A percentile compares a stretch with the other conserved stretches of the same genome.
Conservation (phyloP, 1,139 yeast genomes). For the Nakaseomyces bracarensis region DNA sequence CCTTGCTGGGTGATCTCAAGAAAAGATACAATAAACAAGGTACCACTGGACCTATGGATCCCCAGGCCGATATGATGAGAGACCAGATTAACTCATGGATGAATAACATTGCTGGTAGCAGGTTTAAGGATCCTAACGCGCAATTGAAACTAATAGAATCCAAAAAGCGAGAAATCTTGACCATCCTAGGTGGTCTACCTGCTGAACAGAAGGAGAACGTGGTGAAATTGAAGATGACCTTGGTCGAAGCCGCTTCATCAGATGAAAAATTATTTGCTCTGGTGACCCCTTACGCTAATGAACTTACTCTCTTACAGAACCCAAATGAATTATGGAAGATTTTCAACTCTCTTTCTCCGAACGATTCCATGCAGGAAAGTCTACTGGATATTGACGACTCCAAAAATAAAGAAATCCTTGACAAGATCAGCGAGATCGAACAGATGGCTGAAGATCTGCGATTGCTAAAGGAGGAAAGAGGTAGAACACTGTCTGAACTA, state of each 20-base stretch:
- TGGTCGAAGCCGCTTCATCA: constrained; percentile 59
- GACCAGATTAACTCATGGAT: constrained; percentile 29
- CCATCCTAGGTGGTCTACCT: constrained; percentile 19
- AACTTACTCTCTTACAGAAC: constrained; percentile 33
- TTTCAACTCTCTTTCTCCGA: constrained; percentile 21
- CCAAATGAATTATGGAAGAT: constrained; percentile 31
- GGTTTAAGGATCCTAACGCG: constrained; percentile 24
- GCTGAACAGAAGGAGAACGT: constrained; percentile 25
- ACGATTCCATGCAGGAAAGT: constrained; percentile 34
- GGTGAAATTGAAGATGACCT: constrained; percentile 35
- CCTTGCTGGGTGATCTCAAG: constrained; percentile 50
- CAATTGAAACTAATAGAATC: constrained; percentile 24
- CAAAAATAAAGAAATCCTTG: constrained; percentile 29
- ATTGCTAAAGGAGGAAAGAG: constrained; percentile 52
- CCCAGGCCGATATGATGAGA: constrained; percentile 24
- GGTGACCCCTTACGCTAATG: constrained; percentile 33
- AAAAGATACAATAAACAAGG: constrained; percentile 19
- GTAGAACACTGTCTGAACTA: constrained; percentile 51
- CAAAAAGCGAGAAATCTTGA: constrained; percentile 38
- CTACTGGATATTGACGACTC: constrained; percentile 58
- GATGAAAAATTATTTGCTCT: constrained; percentile 50
- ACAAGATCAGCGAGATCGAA: constrained; percentile 34
- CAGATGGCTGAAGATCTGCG: constrained; percentile 42
- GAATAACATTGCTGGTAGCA: constrained; percentile 20
- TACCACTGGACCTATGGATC: constrained; percentile 10